Evolutionary conservation across 2,329 filamentous ascomycete species (phyloP).

Genomic region (Nemania bipapillata): DNA sequence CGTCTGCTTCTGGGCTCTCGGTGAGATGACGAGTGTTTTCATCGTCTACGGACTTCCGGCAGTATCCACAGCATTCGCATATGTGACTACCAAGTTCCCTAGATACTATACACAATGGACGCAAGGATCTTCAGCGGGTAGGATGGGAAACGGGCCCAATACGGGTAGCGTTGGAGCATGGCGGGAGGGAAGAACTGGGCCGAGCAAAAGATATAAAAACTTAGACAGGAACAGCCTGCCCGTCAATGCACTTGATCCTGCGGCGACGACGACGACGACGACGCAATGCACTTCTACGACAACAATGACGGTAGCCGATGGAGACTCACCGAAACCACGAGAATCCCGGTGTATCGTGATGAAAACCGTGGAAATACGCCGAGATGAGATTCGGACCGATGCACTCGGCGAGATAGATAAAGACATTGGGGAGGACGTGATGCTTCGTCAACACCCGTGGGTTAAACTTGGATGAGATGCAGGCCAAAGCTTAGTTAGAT

Average conservation of each 20-base stretch:
- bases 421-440: slow-evolving; percentile 28
- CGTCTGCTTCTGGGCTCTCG: slow-evolving; percentile 30
- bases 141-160: background rate
- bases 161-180: slow-evolving; percentile 5
- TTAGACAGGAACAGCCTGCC: slow-evolving; percentile 23
- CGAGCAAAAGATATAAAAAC: slow-evolving; percentile 26
- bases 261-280: slow-evolving; percentile 15
- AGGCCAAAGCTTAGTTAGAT: background rate
- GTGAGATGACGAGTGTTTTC: slow-evolving; percentile 28
- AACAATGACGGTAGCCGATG: background rate
- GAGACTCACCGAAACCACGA: background rate
- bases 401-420: slow-evolving; percentile 16
- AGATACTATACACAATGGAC: slow-evolving; percentile 16
- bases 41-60: slow-evolving; percentile 30
- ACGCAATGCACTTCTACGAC: slow-evolving; percentile 20
- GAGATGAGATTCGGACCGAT: slow-evolving; percentile 23
- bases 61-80: slow-evolving; percentile 16
- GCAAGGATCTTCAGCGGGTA: background rate
- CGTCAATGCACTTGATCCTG: slow-evolving; percentile 4
- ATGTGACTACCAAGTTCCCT: background rate
- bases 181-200: slow-evolving; percentile 8
- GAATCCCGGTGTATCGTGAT: slow-evolving; percentile 13
- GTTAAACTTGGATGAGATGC: slow-evolving; percentile 6
- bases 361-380: slow-evolving; percentile 26
- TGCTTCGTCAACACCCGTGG: slow-evolving; percentile 33